Evolutionary conservation across 2,329 filamentous ascomycete species (phyloP).

Genomic region (Moelleriella libera): DNA sequence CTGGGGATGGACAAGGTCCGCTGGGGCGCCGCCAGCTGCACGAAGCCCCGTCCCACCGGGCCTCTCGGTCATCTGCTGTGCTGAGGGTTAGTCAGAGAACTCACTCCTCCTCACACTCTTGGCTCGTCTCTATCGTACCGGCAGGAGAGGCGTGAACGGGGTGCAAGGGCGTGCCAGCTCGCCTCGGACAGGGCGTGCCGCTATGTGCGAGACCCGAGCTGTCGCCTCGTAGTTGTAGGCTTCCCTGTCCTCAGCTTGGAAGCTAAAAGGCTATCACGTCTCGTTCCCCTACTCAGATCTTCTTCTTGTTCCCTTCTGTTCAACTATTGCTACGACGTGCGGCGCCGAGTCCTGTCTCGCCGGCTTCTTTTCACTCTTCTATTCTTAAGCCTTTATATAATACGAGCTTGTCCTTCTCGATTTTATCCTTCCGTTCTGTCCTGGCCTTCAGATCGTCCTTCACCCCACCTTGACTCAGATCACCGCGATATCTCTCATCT

Average conservation of each 20-base stretch:
- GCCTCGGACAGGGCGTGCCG: neutral
- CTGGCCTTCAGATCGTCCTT: too few species aligned
- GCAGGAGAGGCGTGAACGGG: neutral
- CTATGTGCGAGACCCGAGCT: neutral
- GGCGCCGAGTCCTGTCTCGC: too few species aligned
- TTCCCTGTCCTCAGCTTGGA: neutral
- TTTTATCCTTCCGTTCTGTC: too few species aligned
- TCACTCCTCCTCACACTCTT: neutral
- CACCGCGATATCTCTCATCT: too few species aligned
- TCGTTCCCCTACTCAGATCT: neutral
- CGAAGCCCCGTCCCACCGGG: too few species aligned
- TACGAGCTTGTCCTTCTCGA: too few species aligned
- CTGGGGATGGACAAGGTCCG: neutral
- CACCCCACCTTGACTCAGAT: too few species aligned
- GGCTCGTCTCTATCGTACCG: neutral
- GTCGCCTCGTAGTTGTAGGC: neutral
- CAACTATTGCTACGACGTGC: too few species aligned
- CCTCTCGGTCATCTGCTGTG: neutral
- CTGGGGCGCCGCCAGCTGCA: neutral
- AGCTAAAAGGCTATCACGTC: neutral
- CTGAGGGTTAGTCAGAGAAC: neutral
- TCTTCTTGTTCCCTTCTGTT: neutral
- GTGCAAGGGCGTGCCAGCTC: neutral
- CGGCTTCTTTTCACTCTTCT: neutral
- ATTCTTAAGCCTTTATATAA: neutral